Evolutionary conservation across 177 flowering plant genomes (phyloP).

Genomic region (Vitis hybrid): DNA sequence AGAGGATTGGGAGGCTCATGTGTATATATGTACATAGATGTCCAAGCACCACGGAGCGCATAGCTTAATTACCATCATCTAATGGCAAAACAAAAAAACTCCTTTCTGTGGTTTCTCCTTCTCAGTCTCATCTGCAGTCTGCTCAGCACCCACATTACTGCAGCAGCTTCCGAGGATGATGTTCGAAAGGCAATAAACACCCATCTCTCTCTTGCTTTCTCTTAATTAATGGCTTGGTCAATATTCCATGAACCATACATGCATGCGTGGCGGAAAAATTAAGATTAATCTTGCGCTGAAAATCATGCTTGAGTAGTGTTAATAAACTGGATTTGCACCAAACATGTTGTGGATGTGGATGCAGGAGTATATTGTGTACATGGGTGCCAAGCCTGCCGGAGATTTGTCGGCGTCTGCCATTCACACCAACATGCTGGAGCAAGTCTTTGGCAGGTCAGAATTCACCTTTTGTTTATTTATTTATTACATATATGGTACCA

Average conservation of each 20-base stretch:
- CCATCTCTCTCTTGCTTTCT: not conserved
- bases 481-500: no score
- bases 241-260: no score
- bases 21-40: no score
- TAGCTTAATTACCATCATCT: not conserved
- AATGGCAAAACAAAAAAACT: not conserved
- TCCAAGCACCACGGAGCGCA: no score
- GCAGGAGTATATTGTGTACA: slow-evolving; percentile 52
- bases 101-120: slow-evolving; percentile 9
- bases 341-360: not conserved
- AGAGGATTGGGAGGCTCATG: no score
- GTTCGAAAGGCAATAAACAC: slow-evolving; percentile 24
- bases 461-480: no score
- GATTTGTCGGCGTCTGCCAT: slow-evolving; percentile 24
- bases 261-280: not conserved
- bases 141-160: not conserved
- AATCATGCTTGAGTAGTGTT: not conserved
- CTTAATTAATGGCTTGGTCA: no score
- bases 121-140: slow-evolving; percentile 8
- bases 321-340: not conserved
- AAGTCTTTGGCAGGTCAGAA: slow-evolving; percentile 41
- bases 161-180: slow-evolving; percentile 14
- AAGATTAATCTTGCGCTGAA: no score
- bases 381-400: slow-evolving; percentile 41
- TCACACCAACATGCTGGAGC: slow-evolving; percentile 37